A percentile compares a stretch with the other conserved stretches of the same genome.
Conservation (phyloP, 306 rosid species). For the Lathyrus oleraceus region DNA sequence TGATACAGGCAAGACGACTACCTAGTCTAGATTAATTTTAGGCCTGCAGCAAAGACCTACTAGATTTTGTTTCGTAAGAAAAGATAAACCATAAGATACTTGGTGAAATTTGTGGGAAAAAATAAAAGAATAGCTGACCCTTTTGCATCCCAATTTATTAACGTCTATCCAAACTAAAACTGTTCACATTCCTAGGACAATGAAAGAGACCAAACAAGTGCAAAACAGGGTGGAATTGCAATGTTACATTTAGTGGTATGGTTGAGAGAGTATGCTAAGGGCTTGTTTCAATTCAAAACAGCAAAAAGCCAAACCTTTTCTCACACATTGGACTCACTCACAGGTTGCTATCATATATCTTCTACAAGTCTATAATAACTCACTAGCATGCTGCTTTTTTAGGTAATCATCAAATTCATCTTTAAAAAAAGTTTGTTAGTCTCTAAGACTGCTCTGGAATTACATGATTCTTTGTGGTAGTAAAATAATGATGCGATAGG, state of each 20-base stretch:
- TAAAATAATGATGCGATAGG: neutral
- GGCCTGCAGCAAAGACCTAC: conserved; percentile 34
- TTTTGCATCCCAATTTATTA: conserved; percentile 2
- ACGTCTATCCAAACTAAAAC: conserved; percentile 30
- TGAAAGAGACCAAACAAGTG: conserved; percentile 25
- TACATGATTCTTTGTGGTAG: neutral
- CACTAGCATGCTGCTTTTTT: neutral
- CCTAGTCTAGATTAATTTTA: conserved; percentile 28
- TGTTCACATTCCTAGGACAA: conserved; percentile 36
- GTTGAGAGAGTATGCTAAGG: neutral
- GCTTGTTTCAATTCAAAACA: conserved; percentile 30
- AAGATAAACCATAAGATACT: conserved; percentile 24
- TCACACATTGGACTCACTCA: conserved; percentile 24
- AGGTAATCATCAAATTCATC: neutral
- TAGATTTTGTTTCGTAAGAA: conserved; percentile 31
- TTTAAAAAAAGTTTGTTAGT: neutral
- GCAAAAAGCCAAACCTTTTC: conserved; percentile 36
- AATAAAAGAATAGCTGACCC: neutral
- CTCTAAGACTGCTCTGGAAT: neutral
- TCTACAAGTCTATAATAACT: conserved; percentile 12
- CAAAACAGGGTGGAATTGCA: conserved; percentile 26
- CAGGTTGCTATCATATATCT: conserved; percentile 34
- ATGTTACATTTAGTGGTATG: neutral
- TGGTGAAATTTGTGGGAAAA: conserved; percentile 7
- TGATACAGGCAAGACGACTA: conserved; percentile 15